A percentile compares a stretch with the other conserved stretches of the same genome.
phyloP scores from a whole-genome alignment of 2,329 filamentous ascomycete species.

The Pseudogymnoascus sp. region DNA sequence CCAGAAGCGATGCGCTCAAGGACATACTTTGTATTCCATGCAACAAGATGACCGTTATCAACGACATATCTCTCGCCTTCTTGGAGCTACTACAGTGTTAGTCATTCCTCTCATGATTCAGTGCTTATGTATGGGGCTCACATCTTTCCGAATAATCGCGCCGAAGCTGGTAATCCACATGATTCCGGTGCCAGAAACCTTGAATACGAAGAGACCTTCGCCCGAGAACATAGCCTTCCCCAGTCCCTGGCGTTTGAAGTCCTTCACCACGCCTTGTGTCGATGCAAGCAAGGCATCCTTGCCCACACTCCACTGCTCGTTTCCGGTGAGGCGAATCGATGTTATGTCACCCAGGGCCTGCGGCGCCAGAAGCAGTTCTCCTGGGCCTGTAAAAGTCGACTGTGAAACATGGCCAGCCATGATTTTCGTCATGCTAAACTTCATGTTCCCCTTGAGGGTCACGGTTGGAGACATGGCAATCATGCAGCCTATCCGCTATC shows the following conservation, averaged over 20 bases:
- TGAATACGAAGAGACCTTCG: conserved; percentile 86
- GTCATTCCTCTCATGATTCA: not conserved
- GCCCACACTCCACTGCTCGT: conserved; percentile 75
- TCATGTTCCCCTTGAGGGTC: conserved; percentile 72
- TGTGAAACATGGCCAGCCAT: conserved; percentile 70
- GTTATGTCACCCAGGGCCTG: conserved; percentile 77
- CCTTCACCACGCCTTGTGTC: conserved; percentile 80
- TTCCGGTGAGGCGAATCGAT: conserved; percentile 64
- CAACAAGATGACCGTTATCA: conserved; percentile 87
- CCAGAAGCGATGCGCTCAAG: conserved; percentile 86
- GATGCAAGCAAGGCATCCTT: conserved; percentile 79
- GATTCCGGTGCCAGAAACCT: conserved; percentile 71
- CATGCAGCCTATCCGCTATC: conserved; percentile 60
- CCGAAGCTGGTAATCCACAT: conserved; percentile 91
- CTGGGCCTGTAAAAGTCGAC: conserved; percentile 80
- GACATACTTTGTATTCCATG: conserved; percentile 93
- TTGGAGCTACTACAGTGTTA: conserved; percentile 34
- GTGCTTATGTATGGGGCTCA: conserved; percentile 39
- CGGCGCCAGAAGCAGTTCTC: conserved; percentile 81
- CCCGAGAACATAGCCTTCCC: conserved; percentile 91
- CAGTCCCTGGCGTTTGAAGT: conserved; percentile 78
- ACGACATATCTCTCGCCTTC: conserved; percentile 83
- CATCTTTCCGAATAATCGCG: conserved; percentile 89
- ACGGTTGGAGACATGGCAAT: conserved; percentile 90
- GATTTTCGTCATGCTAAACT: conserved; percentile 89